Percentiles rank a stretch among this genome's conserved stretches.
Conservation (phyloP, 73 alveolate species). For the Paramecium sonneborni region DNA sequence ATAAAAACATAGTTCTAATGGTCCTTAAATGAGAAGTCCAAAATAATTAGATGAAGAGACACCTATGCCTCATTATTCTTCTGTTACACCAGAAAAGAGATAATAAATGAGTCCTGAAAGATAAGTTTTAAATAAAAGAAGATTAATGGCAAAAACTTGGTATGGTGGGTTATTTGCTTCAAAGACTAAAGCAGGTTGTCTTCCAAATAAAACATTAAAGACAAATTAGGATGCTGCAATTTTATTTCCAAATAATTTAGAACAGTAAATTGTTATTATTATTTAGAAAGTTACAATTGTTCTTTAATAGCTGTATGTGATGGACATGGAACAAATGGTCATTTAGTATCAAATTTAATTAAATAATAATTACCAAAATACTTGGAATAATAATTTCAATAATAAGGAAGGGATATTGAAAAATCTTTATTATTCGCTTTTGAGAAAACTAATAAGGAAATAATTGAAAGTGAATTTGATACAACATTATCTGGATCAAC, state of each 20-base stretch:
- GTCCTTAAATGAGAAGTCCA: constrained; percentile 20
- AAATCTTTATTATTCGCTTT: background rate
- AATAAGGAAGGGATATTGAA: constrained; percentile 12
- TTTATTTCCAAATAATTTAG: constrained; percentile 20
- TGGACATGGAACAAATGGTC: constrained; percentile 67
- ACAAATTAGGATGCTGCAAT: constrained; percentile 62
- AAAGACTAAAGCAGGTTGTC: constrained; percentile 63
- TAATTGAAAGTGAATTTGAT: constrained; percentile 68
- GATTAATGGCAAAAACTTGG: constrained; percentile 40
- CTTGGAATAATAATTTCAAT: background rate
- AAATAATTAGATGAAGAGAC: background rate
- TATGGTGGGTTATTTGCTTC: background rate
- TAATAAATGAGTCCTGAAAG: constrained; percentile 13
- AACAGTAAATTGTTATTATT: background rate
- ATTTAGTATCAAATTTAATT: constrained; percentile 48
- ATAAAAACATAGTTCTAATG: constrained; percentile 40
- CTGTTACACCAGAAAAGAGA: constrained; percentile 38
- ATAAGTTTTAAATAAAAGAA: background rate
- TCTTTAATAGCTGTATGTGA: constrained; percentile 52
- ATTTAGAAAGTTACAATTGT: constrained; percentile 32
- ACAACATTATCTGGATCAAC: constrained; percentile 73
- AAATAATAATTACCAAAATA: constrained; percentile 53
- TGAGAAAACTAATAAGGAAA: constrained; percentile 51
- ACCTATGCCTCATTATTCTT: background rate
- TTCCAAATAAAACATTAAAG: constrained; percentile 35